Evolutionary conservation across 1,284 basidiomycete species (phyloP).

Genomic region (Heterobasidion occidentale): DNA sequence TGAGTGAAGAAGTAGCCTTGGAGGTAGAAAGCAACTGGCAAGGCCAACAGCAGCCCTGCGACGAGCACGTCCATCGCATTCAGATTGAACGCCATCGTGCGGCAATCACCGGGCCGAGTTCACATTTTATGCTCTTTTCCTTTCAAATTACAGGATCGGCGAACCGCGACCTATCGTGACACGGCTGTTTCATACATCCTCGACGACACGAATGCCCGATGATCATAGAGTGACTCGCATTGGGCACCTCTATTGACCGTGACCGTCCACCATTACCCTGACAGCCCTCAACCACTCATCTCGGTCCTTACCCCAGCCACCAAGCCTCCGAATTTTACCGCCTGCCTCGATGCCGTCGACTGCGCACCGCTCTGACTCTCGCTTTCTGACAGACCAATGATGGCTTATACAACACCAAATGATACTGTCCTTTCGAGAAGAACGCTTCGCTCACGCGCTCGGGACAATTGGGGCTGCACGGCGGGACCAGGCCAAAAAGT

Average conservation of each 20-base stretch:
- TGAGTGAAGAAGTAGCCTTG: neutral
- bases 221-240: no score
- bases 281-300: constrained; percentile 17
- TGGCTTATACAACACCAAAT: constrained; percentile 48
- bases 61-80: constrained; percentile 1
- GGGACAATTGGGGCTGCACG: constrained; percentile 47
- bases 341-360: constrained; percentile 16
- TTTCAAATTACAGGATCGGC: no score
- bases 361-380: constrained; percentile 8
- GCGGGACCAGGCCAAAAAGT: constrained; percentile 26
- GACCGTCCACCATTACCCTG: constrained; percentile 7
- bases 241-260: no score
- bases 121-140: no score
- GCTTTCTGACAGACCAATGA: constrained; percentile 26
- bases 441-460: constrained; percentile 35
- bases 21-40: constrained; percentile 6
- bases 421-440: constrained; percentile 45
- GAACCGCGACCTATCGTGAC: no score
- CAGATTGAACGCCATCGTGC: neutral
- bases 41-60: constrained; percentile 4
- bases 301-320: constrained; percentile 22
- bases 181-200: no score
- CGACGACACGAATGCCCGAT: no score
- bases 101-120: neutral
- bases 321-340: constrained; percentile 19